phyloP scores from a whole-genome alignment of 495 filamentous ascomycete genomes.

The Neurospora sp. region DNA sequence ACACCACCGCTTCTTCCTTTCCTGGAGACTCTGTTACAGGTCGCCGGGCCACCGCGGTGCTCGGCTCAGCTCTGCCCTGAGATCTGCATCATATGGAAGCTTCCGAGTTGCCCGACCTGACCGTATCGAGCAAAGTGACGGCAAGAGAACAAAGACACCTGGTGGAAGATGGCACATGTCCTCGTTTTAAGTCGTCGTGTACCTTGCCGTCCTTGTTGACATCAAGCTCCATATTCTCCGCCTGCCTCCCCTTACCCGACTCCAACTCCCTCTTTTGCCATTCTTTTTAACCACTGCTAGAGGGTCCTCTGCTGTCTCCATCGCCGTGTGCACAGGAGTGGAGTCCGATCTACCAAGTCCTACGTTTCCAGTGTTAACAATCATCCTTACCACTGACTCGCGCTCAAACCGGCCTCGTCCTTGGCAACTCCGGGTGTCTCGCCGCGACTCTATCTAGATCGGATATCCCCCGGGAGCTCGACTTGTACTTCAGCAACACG shows the following conservation, averaged over 20 bases:
- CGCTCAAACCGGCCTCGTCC: background rate
- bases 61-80: background rate
- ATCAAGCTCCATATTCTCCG: background rate
- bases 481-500: background rate
- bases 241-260: background rate
- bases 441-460: background rate
- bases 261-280: background rate
- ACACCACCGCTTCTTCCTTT: background rate
- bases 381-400: background rate
- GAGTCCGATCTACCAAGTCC: background rate
- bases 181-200: background rate
- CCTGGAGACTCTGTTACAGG: background rate
- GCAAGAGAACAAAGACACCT: background rate
- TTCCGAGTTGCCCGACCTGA: background rate
- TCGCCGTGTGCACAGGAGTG: background rate
- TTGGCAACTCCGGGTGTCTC: background rate
- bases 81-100: background rate
- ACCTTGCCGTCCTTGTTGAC: background rate
- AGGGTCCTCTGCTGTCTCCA: background rate
- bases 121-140: background rate
- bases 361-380: background rate
- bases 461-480: background rate
- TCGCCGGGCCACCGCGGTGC: background rate
- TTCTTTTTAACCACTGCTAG: background rate
- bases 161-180: background rate